Evolutionary conservation across 108 stramenopile species (phyloP), one percentile per base, ranked within the genome.

Genomic region (Nitzschia sp.): DNA sequence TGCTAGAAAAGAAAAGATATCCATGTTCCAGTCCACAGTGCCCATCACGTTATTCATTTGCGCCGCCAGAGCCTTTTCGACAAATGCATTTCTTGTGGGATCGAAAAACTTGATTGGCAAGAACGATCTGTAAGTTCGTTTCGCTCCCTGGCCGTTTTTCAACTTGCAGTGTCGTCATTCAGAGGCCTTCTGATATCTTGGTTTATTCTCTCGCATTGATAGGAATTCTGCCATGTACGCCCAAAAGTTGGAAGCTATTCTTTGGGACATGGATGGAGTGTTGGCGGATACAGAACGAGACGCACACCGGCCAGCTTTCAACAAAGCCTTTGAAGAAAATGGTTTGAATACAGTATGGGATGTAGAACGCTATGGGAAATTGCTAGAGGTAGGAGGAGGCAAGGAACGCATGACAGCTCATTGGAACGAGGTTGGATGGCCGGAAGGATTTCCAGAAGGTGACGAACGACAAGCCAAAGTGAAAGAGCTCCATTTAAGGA

Each of bases 341-440:
- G 84, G 81, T 34, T 66, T 95, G 30, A 74, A 88, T 32, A 88
- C 87, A 32, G 82, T 62, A 42, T 97, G 97, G 97, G 74, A 74
- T 46, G 92, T 89, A 46, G 91, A 95, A 36, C 85, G 81, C 18
- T 97, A 97, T 61, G 97, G 97, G 30, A 78, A 87, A 35, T 76
- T 97, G 13, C 63, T 96, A 36, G 91, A 95, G 69, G 78, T 81
- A 4, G 91, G 92, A 0, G 97, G 97, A 4, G 97, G 97, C 25
- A 97, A 97, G 76, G 97, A 98, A 74, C 85, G 97, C 29, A 98
- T 98, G 97, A 96, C 96, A 23, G 94, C 96, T 26, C 89, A 93
- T 75, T 93, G 92, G 92, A 84, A 93, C 65, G 85, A 87, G 61
- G 87, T 90, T 5, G 94, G 97, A 25, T 97, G 92, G 92, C 94